Evolutionary conservation across 2,329 filamentous ascomycete species (phyloP).

Genomic region (Aspergillus pseudoviridinutans): DNA sequence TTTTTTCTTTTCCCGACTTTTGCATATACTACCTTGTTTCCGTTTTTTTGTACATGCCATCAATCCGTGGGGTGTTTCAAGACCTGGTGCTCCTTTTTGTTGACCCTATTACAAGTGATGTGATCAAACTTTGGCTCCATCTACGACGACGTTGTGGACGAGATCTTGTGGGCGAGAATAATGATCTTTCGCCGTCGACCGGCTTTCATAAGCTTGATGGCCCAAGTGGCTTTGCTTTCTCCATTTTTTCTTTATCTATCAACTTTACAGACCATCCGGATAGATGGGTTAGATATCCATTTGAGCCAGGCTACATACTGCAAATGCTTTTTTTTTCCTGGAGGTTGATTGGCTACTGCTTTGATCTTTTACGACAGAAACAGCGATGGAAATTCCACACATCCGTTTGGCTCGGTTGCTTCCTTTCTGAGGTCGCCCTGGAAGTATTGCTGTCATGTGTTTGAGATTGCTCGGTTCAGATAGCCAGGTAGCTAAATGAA

Average conservation of each 20-base stretch:
- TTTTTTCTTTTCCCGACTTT: conserved; percentile 17
- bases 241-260: not conserved
- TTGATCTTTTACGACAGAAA: not conserved
- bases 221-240: not conserved
- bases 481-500: too few species aligned
- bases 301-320: not conserved
- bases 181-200: not conserved
- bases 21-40: conserved; percentile 24
- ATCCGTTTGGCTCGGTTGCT: not conserved
- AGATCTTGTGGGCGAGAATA: not conserved
- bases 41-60: conserved; percentile 28
- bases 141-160: not conserved
- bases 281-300: not conserved
- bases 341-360: not conserved
- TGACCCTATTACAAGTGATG: conserved; percentile 1
- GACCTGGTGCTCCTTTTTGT: conserved; percentile 14
- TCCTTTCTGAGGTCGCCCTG: not conserved
- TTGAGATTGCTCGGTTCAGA: too few species aligned
- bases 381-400: not conserved
- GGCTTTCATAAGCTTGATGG: not conserved
- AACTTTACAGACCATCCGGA: not conserved
- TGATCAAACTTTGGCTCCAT: conserved; percentile 1
- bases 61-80: conserved; percentile 16
- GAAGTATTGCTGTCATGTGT: too few species aligned
- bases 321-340: not conserved